These are phyloP conservation scores for Botryotinia narcissicola DNA, from an alignment of 2,329 filamentous ascomycete species.

Conservation along the genomic window DNA sequence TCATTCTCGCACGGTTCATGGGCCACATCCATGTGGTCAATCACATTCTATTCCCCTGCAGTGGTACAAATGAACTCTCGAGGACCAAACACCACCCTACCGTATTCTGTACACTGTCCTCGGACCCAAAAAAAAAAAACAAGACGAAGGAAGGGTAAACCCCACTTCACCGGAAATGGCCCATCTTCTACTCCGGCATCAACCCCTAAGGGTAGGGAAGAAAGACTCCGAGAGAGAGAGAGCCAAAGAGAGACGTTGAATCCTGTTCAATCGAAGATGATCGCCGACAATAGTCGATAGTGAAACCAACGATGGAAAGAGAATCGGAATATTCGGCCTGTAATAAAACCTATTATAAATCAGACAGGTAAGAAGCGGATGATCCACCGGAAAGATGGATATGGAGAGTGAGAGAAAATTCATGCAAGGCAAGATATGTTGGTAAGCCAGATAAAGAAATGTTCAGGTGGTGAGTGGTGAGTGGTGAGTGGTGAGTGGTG, in stretches of 20 bases:
- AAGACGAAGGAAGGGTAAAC: neutral
- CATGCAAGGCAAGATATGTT: neutral
- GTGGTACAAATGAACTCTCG: neutral
- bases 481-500: too few species aligned
- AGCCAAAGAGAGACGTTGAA: too few species aligned
- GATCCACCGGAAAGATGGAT: neutral
- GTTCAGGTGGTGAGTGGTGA: neutral
- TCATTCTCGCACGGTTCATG: conserved; percentile 2
- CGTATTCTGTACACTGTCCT: neutral
- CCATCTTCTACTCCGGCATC: neutral
- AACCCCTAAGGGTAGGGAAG: neutral
- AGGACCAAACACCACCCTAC: neutral
- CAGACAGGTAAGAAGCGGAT: too few species aligned
- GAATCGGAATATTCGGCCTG: neutral
- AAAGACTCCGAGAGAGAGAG: neutral
- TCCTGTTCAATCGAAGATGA: neutral
- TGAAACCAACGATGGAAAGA: neutral
- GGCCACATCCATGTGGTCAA: neutral
- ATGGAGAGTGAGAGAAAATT: neutral
- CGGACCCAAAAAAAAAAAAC: neutral
- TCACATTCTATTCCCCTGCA: neutral
- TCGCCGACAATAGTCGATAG: neutral
- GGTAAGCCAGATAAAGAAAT: neutral
- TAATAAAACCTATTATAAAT: neutral
- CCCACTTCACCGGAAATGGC: neutral